phyloP scores from a whole-genome alignment of 148 eudicot species.

The Rhododendron mucronatum region DNA sequence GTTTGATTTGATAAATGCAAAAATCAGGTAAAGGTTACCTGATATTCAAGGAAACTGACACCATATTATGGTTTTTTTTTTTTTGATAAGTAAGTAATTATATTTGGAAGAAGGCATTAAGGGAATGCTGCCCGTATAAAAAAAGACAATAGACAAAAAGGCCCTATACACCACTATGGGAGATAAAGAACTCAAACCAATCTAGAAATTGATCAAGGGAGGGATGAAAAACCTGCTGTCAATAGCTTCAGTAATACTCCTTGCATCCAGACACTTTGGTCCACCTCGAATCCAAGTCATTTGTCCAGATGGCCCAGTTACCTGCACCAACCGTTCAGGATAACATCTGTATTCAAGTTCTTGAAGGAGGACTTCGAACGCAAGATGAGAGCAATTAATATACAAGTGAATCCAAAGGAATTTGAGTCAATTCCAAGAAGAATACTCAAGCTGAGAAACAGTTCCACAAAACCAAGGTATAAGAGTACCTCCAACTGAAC shows the following conservation, averaged over 20 bases:
- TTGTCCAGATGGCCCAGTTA: constrained; percentile 93
- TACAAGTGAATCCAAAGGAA: background rate
- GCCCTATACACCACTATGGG: too few species aligned
- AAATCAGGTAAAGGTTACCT: background rate
- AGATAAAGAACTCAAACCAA: too few species aligned
- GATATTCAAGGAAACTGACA: constrained; percentile 4
- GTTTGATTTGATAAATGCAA: background rate
- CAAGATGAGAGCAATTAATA: background rate
- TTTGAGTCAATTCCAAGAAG: background rate
- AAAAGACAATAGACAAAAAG: too few species aligned
- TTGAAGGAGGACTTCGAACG: background rate
- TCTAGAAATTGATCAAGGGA: too few species aligned
- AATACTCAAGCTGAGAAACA: background rate
- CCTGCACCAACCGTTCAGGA: constrained; percentile 34
- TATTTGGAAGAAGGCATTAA: too few species aligned
- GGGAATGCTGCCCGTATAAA: too few species aligned
- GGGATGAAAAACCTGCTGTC: constrained; percentile 46
- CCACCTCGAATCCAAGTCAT: constrained; percentile 97
- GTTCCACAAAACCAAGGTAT: background rate
- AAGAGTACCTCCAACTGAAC: background rate
- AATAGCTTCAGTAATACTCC: constrained; percentile 71
- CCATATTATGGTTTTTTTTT: background rate
- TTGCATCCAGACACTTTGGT: constrained; percentile 59
- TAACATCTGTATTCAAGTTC: background rate
- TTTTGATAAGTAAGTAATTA: too few species aligned